phyloP scores from a whole-genome alignment of 768 basidiomycete genomes.

The Crepidotus variabilis region DNA sequence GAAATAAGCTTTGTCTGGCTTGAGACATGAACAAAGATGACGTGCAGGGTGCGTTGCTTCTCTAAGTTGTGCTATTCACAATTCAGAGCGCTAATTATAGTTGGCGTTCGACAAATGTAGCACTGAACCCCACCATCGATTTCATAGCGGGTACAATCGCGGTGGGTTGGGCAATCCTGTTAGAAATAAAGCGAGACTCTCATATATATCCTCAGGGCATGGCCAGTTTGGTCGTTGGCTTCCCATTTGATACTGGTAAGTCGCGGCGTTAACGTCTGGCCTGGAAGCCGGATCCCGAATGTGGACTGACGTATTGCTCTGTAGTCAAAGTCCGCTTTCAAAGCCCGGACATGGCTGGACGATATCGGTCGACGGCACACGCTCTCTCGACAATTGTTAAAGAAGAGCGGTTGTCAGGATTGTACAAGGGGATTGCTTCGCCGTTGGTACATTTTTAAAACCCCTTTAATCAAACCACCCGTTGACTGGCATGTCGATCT shows the following conservation, averaged over 20 bases:
- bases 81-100: neutral
- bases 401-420: constrained; percentile 64
- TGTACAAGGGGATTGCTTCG: constrained; percentile 77
- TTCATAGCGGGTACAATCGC: constrained; percentile 78
- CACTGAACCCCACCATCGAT: constrained; percentile 63
- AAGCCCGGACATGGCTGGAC: constrained; percentile 50
- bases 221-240: constrained; percentile 64
- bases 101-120: constrained; percentile 13
- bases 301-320: neutral
- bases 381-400: constrained; percentile 64
- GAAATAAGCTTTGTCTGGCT: neutral
- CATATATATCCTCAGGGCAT: constrained; percentile 40
- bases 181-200: neutral
- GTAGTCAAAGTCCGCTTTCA: constrained; percentile 82
- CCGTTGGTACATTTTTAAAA: constrained; percentile 57
- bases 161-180: constrained; percentile 17
- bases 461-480: neutral
- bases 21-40: constrained; percentile 7
- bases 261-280: neutral
- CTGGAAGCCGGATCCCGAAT: neutral
- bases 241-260: constrained; percentile 65
- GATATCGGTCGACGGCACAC: constrained; percentile 61
- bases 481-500: neutral
- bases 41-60: constrained; percentile 8
- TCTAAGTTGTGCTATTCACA: neutral